Conservation (phyloP, 805 yeast species). For the Yarrowia sp. region DNA sequence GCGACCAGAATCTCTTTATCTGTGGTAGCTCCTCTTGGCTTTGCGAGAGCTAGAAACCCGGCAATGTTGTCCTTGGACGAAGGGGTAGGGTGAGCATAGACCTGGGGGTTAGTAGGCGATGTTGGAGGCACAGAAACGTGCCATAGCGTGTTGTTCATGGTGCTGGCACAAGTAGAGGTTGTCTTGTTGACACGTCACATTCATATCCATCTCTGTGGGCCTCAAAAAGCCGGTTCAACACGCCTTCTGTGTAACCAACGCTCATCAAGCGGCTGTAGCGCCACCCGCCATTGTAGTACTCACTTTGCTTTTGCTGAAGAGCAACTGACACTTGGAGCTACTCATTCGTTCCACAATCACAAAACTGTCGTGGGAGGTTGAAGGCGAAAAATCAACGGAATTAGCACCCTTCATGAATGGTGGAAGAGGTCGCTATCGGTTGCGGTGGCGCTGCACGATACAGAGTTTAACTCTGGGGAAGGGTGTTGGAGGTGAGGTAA, state of each 20-base stretch:
- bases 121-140: background rate
- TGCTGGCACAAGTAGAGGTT: background rate
- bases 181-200: background rate
- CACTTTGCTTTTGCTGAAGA: slow-evolving; percentile 25
- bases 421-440: slow-evolving; percentile 21
- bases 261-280: background rate
- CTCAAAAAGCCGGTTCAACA: too few species aligned
- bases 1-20: slow-evolving; percentile 61
- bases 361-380: slow-evolving; percentile 19
- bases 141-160: background rate
- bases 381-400: slow-evolving; percentile 16
- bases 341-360: slow-evolving; percentile 22
- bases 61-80: slow-evolving; percentile 71
- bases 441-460: slow-evolving; percentile 26
- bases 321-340: slow-evolving; percentile 25
- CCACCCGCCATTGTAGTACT: background rate
- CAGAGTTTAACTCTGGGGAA: slow-evolving; percentile 22
- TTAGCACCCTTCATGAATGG: slow-evolving; percentile 25
- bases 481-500: background rate
- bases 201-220: background rate
- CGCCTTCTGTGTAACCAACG: too few species aligned
- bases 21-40: slow-evolving; percentile 46
- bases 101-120: slow-evolving; percentile 43
- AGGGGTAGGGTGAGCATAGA: slow-evolving; percentile 78
- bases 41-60: slow-evolving; percentile 69